These are phyloP conservation scores for Ambrosia artemisiifolia DNA, from an alignment of 129 eudicot genomes.

Conservation along the genomic window DNA sequence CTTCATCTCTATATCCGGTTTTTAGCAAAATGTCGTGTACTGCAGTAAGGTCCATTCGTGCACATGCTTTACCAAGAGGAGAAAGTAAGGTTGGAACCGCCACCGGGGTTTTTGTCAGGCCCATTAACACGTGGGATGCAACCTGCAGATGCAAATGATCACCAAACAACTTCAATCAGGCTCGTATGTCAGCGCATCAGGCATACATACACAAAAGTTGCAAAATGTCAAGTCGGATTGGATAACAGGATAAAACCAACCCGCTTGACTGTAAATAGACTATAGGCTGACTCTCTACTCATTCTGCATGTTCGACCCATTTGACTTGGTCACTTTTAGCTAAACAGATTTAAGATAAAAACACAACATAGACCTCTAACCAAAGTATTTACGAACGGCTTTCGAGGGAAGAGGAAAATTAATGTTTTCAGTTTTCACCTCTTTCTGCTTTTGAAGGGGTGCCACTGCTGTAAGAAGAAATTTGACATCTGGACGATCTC, in stretches of 20 bases:
- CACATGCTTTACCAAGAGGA: constrained; percentile 96
- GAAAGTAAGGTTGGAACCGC: constrained; percentile 70
- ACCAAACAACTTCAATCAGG: neutral
- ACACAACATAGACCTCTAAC: neutral
- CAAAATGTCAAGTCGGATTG: neutral
- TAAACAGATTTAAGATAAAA: neutral
- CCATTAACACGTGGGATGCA: constrained; percentile 80
- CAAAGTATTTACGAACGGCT: neutral
- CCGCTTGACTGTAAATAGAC: neutral
- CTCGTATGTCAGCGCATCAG: neutral
- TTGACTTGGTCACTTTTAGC: neutral
- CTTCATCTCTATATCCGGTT: constrained; percentile 95
- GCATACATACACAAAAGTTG: neutral
- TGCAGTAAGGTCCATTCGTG: constrained; percentile 94
- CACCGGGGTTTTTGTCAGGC: constrained; percentile 63
- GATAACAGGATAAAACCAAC: neutral
- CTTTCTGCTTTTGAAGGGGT: constrained; percentile 90
- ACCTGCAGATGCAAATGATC: constrained; percentile 41
- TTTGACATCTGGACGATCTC: constrained; percentile 90
- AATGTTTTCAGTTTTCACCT: constrained; percentile 37
- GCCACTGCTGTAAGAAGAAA: constrained; percentile 78
- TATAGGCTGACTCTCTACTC: neutral
- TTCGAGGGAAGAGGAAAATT: neutral
- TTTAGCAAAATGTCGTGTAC: constrained; percentile 91
- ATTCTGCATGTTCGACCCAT: neutral